Evolutionary conservation across 2,329 filamentous ascomycete species (phyloP), one percentile per base, ranked within the genome.

Genomic region (Monosporascus sp.): DNA sequence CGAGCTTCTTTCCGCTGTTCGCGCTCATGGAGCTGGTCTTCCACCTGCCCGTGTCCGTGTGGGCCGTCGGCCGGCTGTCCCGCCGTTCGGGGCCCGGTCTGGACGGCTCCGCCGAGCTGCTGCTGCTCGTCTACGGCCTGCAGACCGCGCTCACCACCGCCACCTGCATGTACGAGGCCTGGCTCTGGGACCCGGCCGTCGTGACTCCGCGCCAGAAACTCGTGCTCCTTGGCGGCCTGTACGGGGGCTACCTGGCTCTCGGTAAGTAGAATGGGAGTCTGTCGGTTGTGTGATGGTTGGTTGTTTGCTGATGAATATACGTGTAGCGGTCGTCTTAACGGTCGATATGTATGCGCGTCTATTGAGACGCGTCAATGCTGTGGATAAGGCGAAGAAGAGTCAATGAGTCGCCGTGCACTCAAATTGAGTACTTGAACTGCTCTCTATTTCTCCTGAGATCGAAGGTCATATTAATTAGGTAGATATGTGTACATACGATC

Each of bases 331-430:
- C 0, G 14, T 81, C 1, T 71, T 84, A 65, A 77, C 74, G 9
- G 59, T 74, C 22, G 81, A 84, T 58, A 84, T 84, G 81, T 80
- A 76, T 49, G 49, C 63, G 37, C 72, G 81, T n/a, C 67, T 84
- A 1, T 62, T 80, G 8, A 66, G 60, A 7, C 75, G 80, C 8
- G 65, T 78, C 16, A 66, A 70, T 37, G 58, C 54, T 6, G 58
- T 52, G 0, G 61, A 68, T 5, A 54, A 43, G 37, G 70, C 64
- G 53, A 71, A 74, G 60, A 81, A 81, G 66, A 65, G 58, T 17
- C 72, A 74, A 58, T 77, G 62, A 56, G 46, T 52, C 20, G 27
- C 43, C 22, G 52, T 37, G 16, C 24, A 51, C 45, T 27, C n/a
- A 19, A 51, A 37, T 52, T 43, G 31, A 35, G 31, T 14, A 14